Base-by-base conservation (phyloP, 495 filamentous ascomycete genomes). In the Durotheca rogersii region DNA sequence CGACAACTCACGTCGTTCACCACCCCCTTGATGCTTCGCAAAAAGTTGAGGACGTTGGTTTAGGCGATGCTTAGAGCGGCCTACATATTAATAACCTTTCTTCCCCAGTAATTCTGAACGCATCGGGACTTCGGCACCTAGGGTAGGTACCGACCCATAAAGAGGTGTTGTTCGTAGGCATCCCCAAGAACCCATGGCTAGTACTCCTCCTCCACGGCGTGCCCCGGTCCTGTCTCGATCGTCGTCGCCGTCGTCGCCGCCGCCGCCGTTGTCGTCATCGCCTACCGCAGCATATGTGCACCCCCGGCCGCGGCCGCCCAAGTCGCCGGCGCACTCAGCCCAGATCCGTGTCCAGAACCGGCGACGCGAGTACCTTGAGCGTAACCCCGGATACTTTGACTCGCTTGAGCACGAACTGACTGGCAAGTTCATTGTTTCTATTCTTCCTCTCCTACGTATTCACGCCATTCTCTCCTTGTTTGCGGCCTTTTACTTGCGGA, bases 351-450 rank as follows among this genome's bases (percentile, higher is more conserved):
- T 65, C 2, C 68, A 67, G 41, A 77, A 77, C 50, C 63, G 74
- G 6, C 57, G 74, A 9, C 60, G 70, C 23, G 71, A 71, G 47
- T 76, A 73, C 25, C 58, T 77, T 2, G 56, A 66, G 6, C 60
- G 65, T 5, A 62, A 74, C 50, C 67, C 65, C 9, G 51, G 34
- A 18, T 77, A 77, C 38, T 73, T 73, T 29, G 21, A 54, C 17
- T 69, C 58, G 0, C 31, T 56, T 0, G 73, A 76, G 15, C 73
- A 76, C 37, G 74, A 77, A 53, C 61, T 76, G 1, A 65, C 73
- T 7, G 70, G 72, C 72, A 43, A 15, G 62, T 18, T 25, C 18
- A 12, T 18, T 5, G 23, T 17, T 32, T 39, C n/a, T 20, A 23
- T 25, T 15, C 38, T 11, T 20, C 17, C 7, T 29, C 25, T 39